These are phyloP conservation scores for Silene conica DNA, from an alignment of 148 eudicot genomes.

Conservation along the genomic window DNA sequence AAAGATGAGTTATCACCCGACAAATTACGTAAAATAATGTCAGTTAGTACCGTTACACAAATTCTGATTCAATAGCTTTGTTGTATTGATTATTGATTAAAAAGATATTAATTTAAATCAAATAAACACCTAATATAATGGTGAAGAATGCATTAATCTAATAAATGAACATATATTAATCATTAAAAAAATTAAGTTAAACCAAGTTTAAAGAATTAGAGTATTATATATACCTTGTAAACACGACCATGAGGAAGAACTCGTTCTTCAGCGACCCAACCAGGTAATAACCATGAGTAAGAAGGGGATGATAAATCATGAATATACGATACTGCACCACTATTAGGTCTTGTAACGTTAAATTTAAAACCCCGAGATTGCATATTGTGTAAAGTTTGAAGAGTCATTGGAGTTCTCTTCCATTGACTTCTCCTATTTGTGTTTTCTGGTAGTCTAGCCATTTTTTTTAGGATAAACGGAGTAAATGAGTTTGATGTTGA, in stretches of 20 bases:
- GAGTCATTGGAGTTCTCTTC: neutral
- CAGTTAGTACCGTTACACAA: too few relatives aligned
- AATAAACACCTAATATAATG: too few relatives aligned
- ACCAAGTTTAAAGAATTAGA: neutral
- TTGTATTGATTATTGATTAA: too few relatives aligned
- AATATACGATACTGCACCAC: neutral
- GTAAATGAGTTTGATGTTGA: neutral
- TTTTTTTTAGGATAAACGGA: neutral
- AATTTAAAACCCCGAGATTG: neutral
- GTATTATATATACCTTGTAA: conserved; percentile 2
- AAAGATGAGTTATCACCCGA: too few relatives aligned
- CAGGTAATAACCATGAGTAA: conserved; percentile 5
- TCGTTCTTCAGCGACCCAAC: conserved; percentile 3
- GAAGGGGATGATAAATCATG: conserved; percentile 1
- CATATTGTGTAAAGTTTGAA: neutral
- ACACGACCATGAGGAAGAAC: conserved; percentile 10
- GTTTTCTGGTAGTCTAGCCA: neutral
- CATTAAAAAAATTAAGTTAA: too few relatives aligned
- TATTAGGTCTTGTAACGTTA: neutral
- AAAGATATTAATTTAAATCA: too few relatives aligned
- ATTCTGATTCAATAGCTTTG: too few relatives aligned
- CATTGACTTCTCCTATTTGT: neutral
- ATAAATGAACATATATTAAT: too few relatives aligned
- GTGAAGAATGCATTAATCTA: neutral
- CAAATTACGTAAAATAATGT: too few relatives aligned